Conservation (phyloP, 257 asterid genomes). For the Nicotiana benthamiana region DNA sequence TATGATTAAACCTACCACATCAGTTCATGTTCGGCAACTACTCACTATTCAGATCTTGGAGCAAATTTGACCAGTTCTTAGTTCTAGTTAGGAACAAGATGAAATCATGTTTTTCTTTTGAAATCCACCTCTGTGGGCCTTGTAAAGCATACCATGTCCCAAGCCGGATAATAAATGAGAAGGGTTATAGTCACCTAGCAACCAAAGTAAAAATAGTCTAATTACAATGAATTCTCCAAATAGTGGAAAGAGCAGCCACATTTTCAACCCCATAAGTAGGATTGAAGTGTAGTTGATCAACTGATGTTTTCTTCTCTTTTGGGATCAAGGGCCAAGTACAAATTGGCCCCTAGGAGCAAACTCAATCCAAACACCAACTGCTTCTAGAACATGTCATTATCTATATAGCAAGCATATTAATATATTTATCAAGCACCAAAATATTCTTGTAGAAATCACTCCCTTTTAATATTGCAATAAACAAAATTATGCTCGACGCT, state of each 20-base stretch:
- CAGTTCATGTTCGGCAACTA: neutral
- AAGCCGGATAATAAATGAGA: neutral
- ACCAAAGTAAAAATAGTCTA: neutral
- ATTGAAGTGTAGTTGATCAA: neutral
- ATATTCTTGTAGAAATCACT: too few relatives aligned
- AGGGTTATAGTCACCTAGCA: neutral
- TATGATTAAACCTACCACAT: constrained; percentile 1
- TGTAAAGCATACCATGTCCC: neutral
- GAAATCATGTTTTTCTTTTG: neutral
- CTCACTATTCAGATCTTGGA: neutral
- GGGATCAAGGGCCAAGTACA: neutral
- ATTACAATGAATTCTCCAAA: neutral
- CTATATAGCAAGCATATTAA: neutral
- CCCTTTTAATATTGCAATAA: neutral
- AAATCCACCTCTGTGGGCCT: neutral
- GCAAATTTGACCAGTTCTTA: neutral
- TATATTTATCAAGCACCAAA: too few relatives aligned
- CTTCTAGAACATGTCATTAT: neutral
- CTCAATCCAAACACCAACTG: neutral
- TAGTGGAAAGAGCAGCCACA: neutral
- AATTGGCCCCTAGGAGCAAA: neutral
- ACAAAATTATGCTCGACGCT: neutral
- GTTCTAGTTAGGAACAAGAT: neutral
- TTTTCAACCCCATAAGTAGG: neutral
- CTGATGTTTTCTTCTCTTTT: neutral